phyloP scores from a whole-genome alignment of 1,284 basidiomycete species.

The Irpex sp. region DNA sequence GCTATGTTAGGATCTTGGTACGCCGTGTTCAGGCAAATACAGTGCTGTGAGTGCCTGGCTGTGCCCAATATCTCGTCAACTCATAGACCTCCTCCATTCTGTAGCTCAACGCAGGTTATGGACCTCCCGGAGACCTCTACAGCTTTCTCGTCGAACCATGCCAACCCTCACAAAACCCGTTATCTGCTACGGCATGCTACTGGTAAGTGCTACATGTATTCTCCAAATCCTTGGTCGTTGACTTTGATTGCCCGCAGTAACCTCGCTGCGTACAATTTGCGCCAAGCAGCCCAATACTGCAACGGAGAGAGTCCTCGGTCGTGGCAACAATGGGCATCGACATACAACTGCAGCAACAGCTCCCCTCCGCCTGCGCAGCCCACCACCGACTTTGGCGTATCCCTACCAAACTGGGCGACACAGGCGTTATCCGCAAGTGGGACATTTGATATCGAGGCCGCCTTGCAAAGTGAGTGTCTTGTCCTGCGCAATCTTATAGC shows the following conservation, averaged over 20 bases:
- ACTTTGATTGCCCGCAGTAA: not conserved
- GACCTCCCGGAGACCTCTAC: not conserved
- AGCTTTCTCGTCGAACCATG: not conserved
- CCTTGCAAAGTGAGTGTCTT: conserved; percentile 7
- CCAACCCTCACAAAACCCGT: not conserved
- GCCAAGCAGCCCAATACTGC: not conserved
- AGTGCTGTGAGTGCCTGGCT: not conserved
- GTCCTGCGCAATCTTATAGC: not conserved
- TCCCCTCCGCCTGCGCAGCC: not conserved
- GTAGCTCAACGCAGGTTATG: not conserved
- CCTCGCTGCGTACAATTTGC: conserved; percentile 5
- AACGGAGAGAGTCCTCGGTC: not conserved
- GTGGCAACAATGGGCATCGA: conserved; percentile 9
- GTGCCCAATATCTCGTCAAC: no score
- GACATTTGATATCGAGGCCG: conserved; percentile 10
- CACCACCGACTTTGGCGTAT: not conserved
- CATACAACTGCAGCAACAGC: not conserved
- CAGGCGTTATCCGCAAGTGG: conserved; percentile 1
- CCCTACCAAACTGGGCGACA: conserved; percentile 10
- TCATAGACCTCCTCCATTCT: no score
- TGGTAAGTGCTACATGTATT: not conserved
- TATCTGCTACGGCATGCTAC: not conserved
- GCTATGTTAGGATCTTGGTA: not conserved
- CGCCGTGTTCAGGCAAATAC: not conserved
- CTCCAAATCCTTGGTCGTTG: not conserved